Conservation (phyloP, 2,329 filamentous ascomycete genomes). For the Aspergillus puulaauensis region DNA sequence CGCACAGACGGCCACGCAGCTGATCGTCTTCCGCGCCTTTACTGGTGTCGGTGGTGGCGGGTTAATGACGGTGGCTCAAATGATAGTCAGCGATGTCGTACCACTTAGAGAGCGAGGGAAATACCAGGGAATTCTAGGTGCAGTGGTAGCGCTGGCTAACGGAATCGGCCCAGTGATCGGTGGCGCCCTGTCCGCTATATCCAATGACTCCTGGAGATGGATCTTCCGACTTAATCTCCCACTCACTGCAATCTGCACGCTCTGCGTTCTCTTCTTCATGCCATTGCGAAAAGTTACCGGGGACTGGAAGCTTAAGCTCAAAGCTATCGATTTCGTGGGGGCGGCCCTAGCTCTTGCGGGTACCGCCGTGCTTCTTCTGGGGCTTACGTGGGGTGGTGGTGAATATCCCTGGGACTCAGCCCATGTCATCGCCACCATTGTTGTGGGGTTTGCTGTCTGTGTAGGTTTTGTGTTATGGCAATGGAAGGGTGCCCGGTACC, state of each 20-base stretch:
- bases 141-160: conserved; percentile 55
- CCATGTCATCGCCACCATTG: conserved; percentile 55
- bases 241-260: conserved; percentile 49
- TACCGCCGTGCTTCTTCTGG: conserved; percentile 50
- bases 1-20: conserved; percentile 54
- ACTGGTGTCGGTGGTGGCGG: conserved; percentile 63
- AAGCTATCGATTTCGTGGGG: conserved; percentile 53
- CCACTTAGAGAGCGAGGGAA: conserved; percentile 60
- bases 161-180: conserved; percentile 57
- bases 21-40: conserved; percentile 61
- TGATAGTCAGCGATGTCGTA: conserved; percentile 62
- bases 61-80: conserved; percentile 58
- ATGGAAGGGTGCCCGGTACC: conserved; percentile 32
- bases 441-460: conserved; percentile 45
- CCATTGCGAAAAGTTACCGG: conserved; percentile 55
- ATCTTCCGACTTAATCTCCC: conserved; percentile 57
- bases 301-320: conserved; percentile 52
- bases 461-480: conserved; percentile 33
- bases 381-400: conserved; percentile 61
- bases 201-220: conserved; percentile 51
- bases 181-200: conserved; percentile 50
- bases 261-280: conserved; percentile 56
- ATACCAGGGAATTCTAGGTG: conserved; percentile 56
- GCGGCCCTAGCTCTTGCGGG: conserved; percentile 46
- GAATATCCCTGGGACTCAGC: conserved; percentile 57